Evolutionary conservation across 257 asterid species (phyloP), one percentile per base, ranked within the genome.

Genomic region (Penstemon barbatus): DNA sequence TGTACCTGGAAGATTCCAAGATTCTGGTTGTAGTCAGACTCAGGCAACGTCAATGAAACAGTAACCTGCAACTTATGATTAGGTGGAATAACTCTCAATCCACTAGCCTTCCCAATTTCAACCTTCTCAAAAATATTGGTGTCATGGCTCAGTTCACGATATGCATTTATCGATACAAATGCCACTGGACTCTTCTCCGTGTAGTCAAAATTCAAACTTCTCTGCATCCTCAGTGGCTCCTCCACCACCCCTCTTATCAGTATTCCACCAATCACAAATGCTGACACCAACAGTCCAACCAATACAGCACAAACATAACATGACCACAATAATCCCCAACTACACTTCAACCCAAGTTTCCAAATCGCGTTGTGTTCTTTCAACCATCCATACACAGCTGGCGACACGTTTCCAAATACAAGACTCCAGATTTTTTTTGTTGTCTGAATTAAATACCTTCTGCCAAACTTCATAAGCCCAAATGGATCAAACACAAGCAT

Each of bases 301-400:
- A 94, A 79, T 36, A 91, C 84, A 71, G 82, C 56, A 71, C 93
- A 85, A 43, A 89, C 98, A 54, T 94, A 94, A 72, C 75, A 78
- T 4, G 95, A 80, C 97, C 96, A 91, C 83, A 94, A 73, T 63
- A 92, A 66, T 57, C 99, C 99, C 99, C 98, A 91, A 18, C 90
- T 89, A 39, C 87, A 79, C 71, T 83, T 91, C 80, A 94, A 50
- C 11, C 87, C 92, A 56, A 85, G 74, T 72, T 79, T 91, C 91
- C 92, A 84, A 13, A 84, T 48, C 5, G 86, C 84, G 40, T 73
- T 79, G 59, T 89, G 85, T 54, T 84, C 89, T 61, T 75, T 80
- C 59, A 90, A 73, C 89, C 94, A 87, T 75, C 83, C 82, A 74
- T 69, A 65, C 46, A 78, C 79, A 62, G 49, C 75, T 2, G 61